These are phyloP conservation scores for Thalassiosira pacifica DNA, from an alignment of 352 stramenopile genomes.

Conservation along the genomic window DNA sequence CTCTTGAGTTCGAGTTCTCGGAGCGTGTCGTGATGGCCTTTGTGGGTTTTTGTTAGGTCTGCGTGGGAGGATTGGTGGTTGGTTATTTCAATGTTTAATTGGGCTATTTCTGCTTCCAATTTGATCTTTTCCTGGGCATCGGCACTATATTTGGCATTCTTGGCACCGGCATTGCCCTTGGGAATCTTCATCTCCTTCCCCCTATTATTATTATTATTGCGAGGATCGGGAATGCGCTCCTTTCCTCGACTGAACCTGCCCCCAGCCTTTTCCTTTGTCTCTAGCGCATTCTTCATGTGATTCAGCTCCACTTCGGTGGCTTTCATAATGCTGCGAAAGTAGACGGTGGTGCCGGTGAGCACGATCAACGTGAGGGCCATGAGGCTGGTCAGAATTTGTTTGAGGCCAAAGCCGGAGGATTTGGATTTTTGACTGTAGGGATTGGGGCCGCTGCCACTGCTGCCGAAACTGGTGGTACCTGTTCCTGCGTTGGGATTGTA, in stretches of 20 bases:
- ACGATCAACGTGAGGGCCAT: neutral
- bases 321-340: neutral
- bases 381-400: neutral
- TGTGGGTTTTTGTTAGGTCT: neutral
- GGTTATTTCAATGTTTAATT: neutral
- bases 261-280: neutral
- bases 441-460: neutral
- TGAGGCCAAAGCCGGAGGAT: neutral
- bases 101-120: neutral
- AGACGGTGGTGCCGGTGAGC: constrained; percentile 4
- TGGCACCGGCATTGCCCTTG: too few relatives aligned
- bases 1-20: neutral
- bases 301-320: neutral
- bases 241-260: neutral
- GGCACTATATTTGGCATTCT: too few relatives aligned
- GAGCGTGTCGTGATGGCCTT: neutral
- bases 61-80: neutral
- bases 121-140: constrained; percentile 7
- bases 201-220: neutral
- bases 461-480: neutral
- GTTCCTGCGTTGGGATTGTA: neutral
- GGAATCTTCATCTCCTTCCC: constrained; percentile 5
- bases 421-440: constrained; percentile 11
- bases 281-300: neutral
- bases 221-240: too few relatives aligned